Evolutionary conservation across 202 grass and related monocot species (phyloP).

Genomic region (Cymbopogon flexuosus): DNA sequence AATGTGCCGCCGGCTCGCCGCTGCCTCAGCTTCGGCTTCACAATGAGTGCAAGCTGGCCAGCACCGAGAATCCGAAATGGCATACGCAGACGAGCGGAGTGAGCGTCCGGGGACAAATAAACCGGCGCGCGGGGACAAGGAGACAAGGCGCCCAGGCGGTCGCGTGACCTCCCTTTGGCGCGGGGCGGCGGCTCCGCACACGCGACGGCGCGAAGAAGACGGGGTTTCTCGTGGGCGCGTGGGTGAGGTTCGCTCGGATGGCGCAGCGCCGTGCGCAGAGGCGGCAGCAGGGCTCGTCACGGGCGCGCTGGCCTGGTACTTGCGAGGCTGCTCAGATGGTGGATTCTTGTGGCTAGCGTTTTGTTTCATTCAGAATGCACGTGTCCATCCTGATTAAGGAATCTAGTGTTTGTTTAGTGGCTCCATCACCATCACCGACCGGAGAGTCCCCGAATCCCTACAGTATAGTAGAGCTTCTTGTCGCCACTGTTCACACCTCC

Average conservation of each 20-base stretch:
- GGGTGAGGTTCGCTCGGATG: neutral
- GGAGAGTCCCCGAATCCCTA: neutral
- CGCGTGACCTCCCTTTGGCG: slow-evolving; percentile 39
- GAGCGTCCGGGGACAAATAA: neutral
- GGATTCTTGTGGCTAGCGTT: neutral
- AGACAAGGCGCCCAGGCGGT: slow-evolving; percentile 38
- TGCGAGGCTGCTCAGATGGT: neutral
- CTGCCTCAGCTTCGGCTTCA: neutral
- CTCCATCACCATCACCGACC: slow-evolving; percentile 13
- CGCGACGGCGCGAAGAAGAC: neutral
- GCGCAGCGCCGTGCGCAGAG: neutral
- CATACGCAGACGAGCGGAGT: slow-evolving; percentile 5
- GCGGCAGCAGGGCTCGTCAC: slow-evolving; percentile 10
- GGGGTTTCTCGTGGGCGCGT: neutral
- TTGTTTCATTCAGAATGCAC: neutral
- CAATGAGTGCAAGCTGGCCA: neutral
- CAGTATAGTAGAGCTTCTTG: too few species aligned
- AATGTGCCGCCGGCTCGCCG: neutral
- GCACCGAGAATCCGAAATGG: slow-evolving; percentile 10
- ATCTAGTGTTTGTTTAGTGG: slow-evolving; percentile 15
- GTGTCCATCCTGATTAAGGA: neutral
- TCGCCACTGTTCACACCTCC: neutral
- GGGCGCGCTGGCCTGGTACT: neutral
- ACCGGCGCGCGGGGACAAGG: neutral
- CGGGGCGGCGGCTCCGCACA: neutral